Conservation (phyloP, 2,329 filamentous ascomycete genomes). For the Cercospora citrullina region DNA sequence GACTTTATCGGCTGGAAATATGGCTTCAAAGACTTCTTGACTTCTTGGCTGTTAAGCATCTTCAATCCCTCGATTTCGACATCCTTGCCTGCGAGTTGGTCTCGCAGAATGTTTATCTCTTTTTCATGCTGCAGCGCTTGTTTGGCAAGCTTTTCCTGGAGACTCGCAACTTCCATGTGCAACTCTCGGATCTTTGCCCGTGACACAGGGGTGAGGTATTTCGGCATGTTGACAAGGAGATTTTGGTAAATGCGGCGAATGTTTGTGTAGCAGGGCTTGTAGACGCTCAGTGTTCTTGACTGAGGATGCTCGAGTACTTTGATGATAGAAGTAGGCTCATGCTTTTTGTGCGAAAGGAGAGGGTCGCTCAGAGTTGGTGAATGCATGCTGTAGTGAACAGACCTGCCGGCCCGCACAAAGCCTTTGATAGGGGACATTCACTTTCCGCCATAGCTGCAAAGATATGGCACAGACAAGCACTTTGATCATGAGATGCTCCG, state of each 20-base stretch:
- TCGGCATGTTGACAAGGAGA: background rate
- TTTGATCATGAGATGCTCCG: background rate
- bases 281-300: background rate
- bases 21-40: background rate
- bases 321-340: background rate
- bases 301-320: background rate
- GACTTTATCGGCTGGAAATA: background rate
- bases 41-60: fast-evolving
- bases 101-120: background rate
- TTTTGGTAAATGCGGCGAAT: background rate
- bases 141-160: background rate
- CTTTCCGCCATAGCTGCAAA: background rate
- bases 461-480: background rate
- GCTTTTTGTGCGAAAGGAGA: background rate
- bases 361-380: background rate
- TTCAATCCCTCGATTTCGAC: background rate
- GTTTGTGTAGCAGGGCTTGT: background rate
- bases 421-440: background rate
- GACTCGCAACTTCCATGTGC: background rate
- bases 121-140: background rate
- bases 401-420: background rate
- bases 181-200: background rate
- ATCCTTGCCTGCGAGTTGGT: background rate
- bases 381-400: background rate
- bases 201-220: background rate